These are phyloP conservation scores for Vigna trinervia DNA, from an alignment of 306 rosid species.

Conservation along the genomic window DNA sequence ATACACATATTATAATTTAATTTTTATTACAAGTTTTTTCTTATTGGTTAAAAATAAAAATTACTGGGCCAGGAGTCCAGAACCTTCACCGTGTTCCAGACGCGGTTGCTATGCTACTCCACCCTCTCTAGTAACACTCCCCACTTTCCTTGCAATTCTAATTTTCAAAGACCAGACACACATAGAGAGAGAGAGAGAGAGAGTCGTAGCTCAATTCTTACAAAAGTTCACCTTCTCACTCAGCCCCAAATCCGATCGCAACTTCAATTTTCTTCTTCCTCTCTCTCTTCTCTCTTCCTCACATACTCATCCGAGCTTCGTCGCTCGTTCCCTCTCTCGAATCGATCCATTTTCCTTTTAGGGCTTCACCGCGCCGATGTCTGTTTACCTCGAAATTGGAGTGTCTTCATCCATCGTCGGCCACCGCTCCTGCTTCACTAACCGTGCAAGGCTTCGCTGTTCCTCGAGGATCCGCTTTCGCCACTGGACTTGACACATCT, in stretches of 20 bases:
- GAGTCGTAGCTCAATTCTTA: background rate
- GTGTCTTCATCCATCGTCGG: conserved; percentile 35
- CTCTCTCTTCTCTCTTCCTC: background rate
- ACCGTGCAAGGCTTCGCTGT: conserved; percentile 49
- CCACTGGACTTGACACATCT: conserved; percentile 49
- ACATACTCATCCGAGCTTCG: background rate
- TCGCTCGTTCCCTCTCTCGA: background rate
- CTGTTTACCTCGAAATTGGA: conserved; percentile 40
- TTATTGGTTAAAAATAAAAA: too few species aligned
- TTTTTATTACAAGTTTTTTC: too few species aligned
- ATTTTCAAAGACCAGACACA: background rate
- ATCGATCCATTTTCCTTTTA: conserved; percentile 28
- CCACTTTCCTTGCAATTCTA: background rate
- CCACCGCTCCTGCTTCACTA: conserved; percentile 41
- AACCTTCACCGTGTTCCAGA: background rate
- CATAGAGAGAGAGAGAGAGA: background rate
- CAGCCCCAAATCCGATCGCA: background rate
- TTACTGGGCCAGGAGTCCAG: too few species aligned
- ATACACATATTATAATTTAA: too few species aligned
- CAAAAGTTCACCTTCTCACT: background rate
- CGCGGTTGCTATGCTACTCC: background rate
- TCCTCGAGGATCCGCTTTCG: conserved; percentile 45
- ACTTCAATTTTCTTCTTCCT: background rate
- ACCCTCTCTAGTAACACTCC: background rate
- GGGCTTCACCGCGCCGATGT: conserved; percentile 52